phyloP scores from a whole-genome alignment of 2,329 filamentous ascomycete genomes.

The Ceratocystis alfenasii region DNA sequence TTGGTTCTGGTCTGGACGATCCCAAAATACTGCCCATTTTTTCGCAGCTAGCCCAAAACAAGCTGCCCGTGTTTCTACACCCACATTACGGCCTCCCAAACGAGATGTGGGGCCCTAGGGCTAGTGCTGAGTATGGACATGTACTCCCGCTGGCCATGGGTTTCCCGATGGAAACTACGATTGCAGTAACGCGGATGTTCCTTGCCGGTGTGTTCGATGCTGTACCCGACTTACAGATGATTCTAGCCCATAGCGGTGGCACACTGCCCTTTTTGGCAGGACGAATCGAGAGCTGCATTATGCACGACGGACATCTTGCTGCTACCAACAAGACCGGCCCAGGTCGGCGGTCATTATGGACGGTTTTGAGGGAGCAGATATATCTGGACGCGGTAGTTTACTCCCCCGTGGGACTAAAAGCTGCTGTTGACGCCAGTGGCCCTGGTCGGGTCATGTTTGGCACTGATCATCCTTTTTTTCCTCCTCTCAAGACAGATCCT shows the following conservation, averaged over 20 bases:
- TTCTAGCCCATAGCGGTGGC: slow-evolving; percentile 80
- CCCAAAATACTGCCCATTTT: slow-evolving; percentile 59
- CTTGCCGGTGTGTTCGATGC: slow-evolving; percentile 75
- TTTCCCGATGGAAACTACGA: slow-evolving; percentile 86
- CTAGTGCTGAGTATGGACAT: slow-evolving; percentile 62
- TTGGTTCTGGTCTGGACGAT: slow-evolving; percentile 74
- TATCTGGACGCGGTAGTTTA: slow-evolving; percentile 83
- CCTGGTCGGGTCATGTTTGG: slow-evolving; percentile 65
- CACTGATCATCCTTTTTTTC: slow-evolving; percentile 76
- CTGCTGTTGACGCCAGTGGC: slow-evolving; percentile 56
- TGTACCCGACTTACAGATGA: slow-evolving; percentile 54
- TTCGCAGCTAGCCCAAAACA: slow-evolving; percentile 50
- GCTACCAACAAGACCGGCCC: slow-evolving; percentile 44
- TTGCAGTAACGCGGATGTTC: slow-evolving; percentile 77
- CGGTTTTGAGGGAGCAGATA: slow-evolving; percentile 56
- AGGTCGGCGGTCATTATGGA: slow-evolving; percentile 41
- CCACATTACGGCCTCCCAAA: slow-evolving; percentile 82
- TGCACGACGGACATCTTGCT: slow-evolving; percentile 67
- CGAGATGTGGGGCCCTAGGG: slow-evolving; percentile 64
- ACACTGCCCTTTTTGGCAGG: slow-evolving; percentile 82
- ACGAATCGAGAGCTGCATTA: slow-evolving; percentile 73
- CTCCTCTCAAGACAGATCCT: slow-evolving; percentile 53
- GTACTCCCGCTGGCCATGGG: slow-evolving; percentile 76
- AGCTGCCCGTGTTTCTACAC: slow-evolving; percentile 67
- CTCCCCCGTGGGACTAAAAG: slow-evolving; percentile 58